phyloP scores from a whole-genome alignment of 1,284 basidiomycete species.

The Erythrobasidium hasegawianum region DNA sequence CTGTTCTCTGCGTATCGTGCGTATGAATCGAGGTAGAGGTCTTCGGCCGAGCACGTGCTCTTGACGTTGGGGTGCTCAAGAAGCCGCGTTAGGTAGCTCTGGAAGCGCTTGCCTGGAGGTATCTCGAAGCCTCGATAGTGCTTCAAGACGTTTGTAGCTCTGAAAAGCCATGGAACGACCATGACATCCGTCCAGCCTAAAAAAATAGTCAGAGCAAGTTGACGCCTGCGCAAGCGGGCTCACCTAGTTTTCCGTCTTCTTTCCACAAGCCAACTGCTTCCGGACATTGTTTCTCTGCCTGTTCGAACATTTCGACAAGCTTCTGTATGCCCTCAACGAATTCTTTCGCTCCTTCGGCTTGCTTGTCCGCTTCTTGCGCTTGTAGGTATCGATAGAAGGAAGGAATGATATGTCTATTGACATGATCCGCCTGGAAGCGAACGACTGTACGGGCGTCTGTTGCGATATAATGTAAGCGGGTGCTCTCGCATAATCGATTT shows the following conservation, averaged over 20 bases:
- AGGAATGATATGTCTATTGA: conserved; percentile 63
- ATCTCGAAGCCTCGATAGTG: conserved; percentile 64
- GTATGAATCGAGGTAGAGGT: conserved; percentile 71
- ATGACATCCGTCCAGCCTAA: conserved; percentile 66
- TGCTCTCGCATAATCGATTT: too few relatives aligned
- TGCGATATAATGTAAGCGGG: too few relatives aligned
- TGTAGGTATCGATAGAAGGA: conserved; percentile 74
- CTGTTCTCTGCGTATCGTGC: conserved; percentile 69
- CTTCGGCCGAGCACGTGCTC: conserved; percentile 64
- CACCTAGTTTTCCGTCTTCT: conserved; percentile 24
- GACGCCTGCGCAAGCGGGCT: background rate
- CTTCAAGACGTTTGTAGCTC: conserved; percentile 62
- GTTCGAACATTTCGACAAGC: conserved; percentile 60
- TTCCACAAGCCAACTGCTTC: conserved; percentile 32
- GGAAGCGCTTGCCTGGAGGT: conserved; percentile 55
- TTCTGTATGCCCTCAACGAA: conserved; percentile 58
- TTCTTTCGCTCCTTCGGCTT: conserved; percentile 59
- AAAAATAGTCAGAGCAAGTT: background rate
- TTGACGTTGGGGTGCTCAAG: conserved; percentile 63
- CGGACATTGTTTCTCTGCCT: conserved; percentile 53
- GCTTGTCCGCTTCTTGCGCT: conserved; percentile 61
- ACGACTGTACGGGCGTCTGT: conserved; percentile 45
- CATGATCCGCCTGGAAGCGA: conserved; percentile 65
- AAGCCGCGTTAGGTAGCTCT: conserved; percentile 58
- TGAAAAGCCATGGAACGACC: conserved; percentile 70